Evolutionary conservation across 2,329 filamentous ascomycete genomes (phyloP), one percentile per base, ranked within the genome.

Genomic region (Ophiosphaerella narmari): DNA sequence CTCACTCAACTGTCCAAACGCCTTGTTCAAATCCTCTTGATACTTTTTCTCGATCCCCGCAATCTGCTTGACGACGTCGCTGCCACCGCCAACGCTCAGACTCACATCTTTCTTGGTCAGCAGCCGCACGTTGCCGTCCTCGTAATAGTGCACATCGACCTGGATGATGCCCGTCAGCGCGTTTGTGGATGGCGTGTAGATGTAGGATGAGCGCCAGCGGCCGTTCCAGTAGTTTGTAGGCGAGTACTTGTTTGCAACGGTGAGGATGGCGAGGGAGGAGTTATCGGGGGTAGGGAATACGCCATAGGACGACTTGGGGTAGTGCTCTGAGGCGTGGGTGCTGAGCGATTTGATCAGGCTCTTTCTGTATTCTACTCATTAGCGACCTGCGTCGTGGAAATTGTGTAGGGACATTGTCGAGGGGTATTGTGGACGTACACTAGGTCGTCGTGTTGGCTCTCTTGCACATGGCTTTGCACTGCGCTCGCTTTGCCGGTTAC

Each of bases 201-300:
- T 82, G 78, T 97, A 97, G 45, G 88, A 82, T 40, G 90, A 92
- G 67, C 94, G 89, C 90, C 94, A 99, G 56, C 94, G 91, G 55
- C 94, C 94, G 77, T 97, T 97, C 90, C 94, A 97, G 82, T 91
- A 99, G 81, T 99, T 99, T 73, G 92, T 91, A 7, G 95, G 94
- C 66, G 90, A 96, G 80, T 97, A 97, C 75, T 97, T 97, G 80
- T 94, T 97, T 48, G 92, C 90, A 41, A 96, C 92, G 43, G 96
- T 85, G 46, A 96, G 76, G 57, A 97, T 80, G 40, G 91, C 90
- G 52, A 97, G 76, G 63, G 86, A 85, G 24, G 84, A 83, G 72
- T 93, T 89, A 57, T 87, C 80, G 63, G 90, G 84, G 61, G 85
- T 86, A 9, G 93, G 90, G 73, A 90, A 97, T 41, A 90, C 90